Conservation (phyloP, 1,284 basidiomycete species). For the Vanrija sp. region DNA sequence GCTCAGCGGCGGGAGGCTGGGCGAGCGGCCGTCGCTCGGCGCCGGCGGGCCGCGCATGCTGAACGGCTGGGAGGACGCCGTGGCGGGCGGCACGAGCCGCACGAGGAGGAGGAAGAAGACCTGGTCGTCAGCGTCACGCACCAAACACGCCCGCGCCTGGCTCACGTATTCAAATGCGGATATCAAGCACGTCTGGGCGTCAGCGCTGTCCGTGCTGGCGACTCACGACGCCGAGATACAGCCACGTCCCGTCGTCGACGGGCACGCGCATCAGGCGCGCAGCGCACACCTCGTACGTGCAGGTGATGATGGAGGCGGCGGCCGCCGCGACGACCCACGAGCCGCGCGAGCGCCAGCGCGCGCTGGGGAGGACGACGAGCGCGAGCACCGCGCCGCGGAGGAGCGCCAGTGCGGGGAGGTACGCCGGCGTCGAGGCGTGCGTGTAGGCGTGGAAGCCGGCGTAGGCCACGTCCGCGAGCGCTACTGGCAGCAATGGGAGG, state of each 20-base stretch:
- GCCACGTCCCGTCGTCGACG: neutral
- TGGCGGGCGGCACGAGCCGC: conserved; percentile 6
- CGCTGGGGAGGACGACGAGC: neutral
- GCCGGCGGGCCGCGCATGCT: conserved; percentile 7
- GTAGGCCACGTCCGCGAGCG: conserved; percentile 4
- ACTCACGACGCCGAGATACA: neutral
- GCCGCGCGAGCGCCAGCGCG: conserved; percentile 9
- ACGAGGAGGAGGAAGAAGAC: conserved; percentile 16
- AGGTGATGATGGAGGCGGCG: conserved; percentile 5
- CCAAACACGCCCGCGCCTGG: no score
- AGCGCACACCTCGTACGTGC: conserved; percentile 7
- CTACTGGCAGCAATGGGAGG: conserved; percentile 7
- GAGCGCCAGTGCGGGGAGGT: neutral
- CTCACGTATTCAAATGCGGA: conserved; percentile 15
- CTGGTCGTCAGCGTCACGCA: conserved; percentile 2
- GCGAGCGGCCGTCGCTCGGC: neutral
- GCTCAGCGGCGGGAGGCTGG: neutral
- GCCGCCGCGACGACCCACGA: conserved; percentile 1
- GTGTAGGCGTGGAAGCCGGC: neutral
- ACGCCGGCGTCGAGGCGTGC: neutral
- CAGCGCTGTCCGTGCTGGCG: neutral
- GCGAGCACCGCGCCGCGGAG: neutral
- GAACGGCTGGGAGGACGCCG: neutral
- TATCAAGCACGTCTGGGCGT: conserved; percentile 9
- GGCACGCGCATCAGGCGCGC: neutral